Conservation (phyloP, 345 rosid genomes). For the Arabis hirsuta region DNA sequence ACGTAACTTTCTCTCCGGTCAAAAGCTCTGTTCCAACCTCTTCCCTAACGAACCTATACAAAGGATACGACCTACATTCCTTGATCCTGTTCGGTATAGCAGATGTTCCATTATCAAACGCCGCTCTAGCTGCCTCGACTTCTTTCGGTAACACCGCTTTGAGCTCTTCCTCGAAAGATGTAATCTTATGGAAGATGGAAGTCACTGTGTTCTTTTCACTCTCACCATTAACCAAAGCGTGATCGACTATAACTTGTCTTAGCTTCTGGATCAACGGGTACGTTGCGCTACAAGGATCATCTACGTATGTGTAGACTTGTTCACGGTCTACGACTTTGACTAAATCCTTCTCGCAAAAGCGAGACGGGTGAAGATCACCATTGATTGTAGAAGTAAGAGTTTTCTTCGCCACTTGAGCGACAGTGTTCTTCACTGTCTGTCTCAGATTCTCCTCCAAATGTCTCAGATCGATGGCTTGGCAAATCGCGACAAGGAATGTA, state of each 20-base stretch:
- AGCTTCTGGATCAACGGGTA: conserved; percentile 70
- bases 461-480: conserved; percentile 76
- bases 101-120: conserved; percentile 56
- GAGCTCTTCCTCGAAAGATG: conserved; percentile 63
- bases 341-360: conserved; percentile 69
- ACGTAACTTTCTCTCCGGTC: conserved; percentile 64
- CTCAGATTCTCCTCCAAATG: conserved; percentile 74
- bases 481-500: conserved; percentile 64
- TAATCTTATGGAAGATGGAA: conserved; percentile 71
- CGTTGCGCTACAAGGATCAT: conserved; percentile 67
- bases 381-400: conserved; percentile 53
- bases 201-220: conserved; percentile 54
- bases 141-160: conserved; percentile 58
- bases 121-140: conserved; percentile 58
- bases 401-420: conserved; percentile 59
- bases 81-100: conserved; percentile 62
- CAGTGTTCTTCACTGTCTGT: conserved; percentile 58
- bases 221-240: conserved; percentile 61
- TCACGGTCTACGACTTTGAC: conserved; percentile 63
- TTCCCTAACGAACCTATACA: conserved; percentile 69
- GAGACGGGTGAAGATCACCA: conserved; percentile 72
- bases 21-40: conserved; percentile 58
- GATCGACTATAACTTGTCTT: conserved; percentile 67
- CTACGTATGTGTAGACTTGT: conserved; percentile 57
- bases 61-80: conserved; percentile 77